These are phyloP conservation scores for Fraxinus velutina DNA, from an alignment of 305 asterid genomes.

Conservation along the genomic window DNA sequence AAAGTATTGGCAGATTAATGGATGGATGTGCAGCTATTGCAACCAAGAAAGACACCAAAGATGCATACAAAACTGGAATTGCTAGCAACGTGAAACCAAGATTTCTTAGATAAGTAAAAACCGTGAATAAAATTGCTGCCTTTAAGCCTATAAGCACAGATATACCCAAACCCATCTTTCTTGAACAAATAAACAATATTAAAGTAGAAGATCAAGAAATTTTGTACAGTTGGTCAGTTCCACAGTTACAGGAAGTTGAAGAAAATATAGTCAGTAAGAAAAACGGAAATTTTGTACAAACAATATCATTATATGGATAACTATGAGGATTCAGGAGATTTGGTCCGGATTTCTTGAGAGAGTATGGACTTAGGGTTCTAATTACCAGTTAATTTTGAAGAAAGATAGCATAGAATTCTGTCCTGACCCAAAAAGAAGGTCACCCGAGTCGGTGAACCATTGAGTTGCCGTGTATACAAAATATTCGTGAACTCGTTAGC, in stretches of 20 bases:
- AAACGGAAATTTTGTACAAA: neutral
- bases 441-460: neutral
- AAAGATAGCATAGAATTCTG: neutral
- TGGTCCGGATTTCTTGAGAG: neutral
- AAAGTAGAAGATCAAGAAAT: neutral
- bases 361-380: neutral
- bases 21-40: constrained; percentile 73
- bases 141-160: constrained; percentile 68
- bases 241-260: neutral
- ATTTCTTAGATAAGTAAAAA: constrained; percentile 45
- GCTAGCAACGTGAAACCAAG: constrained; percentile 47
- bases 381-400: neutral
- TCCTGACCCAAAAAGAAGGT: neutral
- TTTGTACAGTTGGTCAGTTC: neutral
- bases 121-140: constrained; percentile 48
- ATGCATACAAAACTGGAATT: constrained; percentile 63
- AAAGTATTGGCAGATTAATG: constrained; percentile 69
- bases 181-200: neutral
- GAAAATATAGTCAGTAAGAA: neutral
- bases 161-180: constrained; percentile 68
- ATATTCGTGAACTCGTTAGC: neutral
- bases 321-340: neutral
- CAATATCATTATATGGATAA: neutral
- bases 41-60: constrained; percentile 59
- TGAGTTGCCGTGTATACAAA: neutral